Conservation (phyloP, 148 eudicot species). For the Rhododendron griersonianum region DNA sequence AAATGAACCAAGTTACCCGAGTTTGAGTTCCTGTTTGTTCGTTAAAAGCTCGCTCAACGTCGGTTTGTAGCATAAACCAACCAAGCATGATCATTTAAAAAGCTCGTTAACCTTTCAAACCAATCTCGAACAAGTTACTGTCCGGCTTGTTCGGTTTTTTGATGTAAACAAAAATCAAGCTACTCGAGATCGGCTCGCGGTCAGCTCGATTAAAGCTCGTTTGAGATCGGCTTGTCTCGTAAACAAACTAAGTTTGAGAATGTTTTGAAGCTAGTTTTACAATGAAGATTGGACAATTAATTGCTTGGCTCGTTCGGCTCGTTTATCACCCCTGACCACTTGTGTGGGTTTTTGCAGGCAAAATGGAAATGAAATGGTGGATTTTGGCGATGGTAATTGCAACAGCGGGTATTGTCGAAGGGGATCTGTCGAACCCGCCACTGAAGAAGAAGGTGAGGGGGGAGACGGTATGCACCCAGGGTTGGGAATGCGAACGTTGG, state of each 20-base stretch:
- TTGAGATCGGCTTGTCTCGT: not conserved
- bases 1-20: no score
- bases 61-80: no score
- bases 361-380: slow-evolving; percentile 10
- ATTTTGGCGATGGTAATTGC: slow-evolving; percentile 2
- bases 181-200: not conserved
- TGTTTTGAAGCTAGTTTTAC: not conserved
- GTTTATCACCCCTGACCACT: not conserved
- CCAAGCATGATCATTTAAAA: no score
- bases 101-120: not conserved
- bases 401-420: slow-evolving; percentile 7
- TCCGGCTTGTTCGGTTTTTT: not conserved
- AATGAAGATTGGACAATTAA: not conserved
- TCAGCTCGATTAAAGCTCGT: not conserved
- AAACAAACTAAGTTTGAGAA: not conserved
- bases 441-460: slow-evolving; percentile 55
- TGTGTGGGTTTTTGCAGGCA: not conserved
- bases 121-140: no score
- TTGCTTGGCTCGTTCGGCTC: not conserved
- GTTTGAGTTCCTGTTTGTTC: no score
- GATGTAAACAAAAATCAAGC: no score
- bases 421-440: slow-evolving; percentile 25
- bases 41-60: no score
- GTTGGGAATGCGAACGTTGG: slow-evolving; percentile 71
- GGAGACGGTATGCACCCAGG: slow-evolving; percentile 51